Conservation (phyloP, 148 eudicot genomes). For the Amaranthus cruentus region DNA sequence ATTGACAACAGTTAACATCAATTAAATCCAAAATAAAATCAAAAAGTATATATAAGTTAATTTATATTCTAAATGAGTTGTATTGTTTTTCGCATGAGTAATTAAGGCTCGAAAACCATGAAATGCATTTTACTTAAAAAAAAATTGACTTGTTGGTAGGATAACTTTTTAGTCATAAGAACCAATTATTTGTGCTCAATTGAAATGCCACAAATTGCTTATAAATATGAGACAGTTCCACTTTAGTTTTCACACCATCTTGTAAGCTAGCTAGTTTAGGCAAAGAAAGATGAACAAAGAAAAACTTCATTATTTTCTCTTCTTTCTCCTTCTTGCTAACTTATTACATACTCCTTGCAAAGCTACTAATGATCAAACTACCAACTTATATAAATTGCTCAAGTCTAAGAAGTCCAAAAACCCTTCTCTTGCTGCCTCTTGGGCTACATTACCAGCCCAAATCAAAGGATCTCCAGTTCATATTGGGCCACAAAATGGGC, state of each 20-base stretch:
- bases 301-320: neutral
- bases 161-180: no score
- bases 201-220: neutral
- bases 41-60: no score
- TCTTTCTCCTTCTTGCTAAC: conserved; percentile 13
- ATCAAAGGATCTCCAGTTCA: conserved; percentile 3
- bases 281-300: conserved; percentile 16
- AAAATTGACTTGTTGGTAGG: no score
- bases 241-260: conserved; percentile 1
- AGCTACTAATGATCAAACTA: conserved; percentile 26
- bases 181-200: neutral
- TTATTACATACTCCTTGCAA: conserved; percentile 7
- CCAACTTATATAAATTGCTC: conserved; percentile 24
- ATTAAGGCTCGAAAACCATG: no score
- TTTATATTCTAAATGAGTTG: no score
- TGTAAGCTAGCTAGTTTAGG: neutral
- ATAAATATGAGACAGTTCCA: conserved; percentile 9
- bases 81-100: no score
- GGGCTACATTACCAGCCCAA: conserved; percentile 19
- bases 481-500: conserved; percentile 29
- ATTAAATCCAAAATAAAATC: no score
- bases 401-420: conserved; percentile 26
- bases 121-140: no score
- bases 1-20: no score
- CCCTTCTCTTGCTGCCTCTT: conserved; percentile 26